phyloP scores from a whole-genome alignment of 805 yeast species.

The Millerago galiae region DNA sequence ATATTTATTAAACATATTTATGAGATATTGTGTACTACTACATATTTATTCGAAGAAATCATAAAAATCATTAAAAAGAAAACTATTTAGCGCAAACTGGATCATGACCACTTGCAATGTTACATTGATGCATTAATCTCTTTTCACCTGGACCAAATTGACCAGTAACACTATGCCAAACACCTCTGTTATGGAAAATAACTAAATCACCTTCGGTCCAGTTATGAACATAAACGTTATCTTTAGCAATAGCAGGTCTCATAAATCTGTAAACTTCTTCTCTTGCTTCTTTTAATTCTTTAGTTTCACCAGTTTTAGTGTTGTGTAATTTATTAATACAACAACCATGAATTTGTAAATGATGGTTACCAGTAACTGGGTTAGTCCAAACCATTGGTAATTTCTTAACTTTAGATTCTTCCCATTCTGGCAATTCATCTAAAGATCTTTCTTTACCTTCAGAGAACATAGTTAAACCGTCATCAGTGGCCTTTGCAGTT shows the following conservation, averaged over 20 bases:
- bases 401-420: slow-evolving; percentile 64
- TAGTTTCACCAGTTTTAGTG: slow-evolving; percentile 48
- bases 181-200: slow-evolving; percentile 82
- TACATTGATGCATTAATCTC: slow-evolving; percentile 90
- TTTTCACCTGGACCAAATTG: slow-evolving; percentile 74
- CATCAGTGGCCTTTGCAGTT: slow-evolving; percentile 74
- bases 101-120: slow-evolving; percentile 75
- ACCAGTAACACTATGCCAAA: slow-evolving; percentile 89
- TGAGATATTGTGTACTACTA: background rate
- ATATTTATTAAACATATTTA: background rate
- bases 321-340: slow-evolving; percentile 63
- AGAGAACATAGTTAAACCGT: slow-evolving; percentile 79
- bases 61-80: too few species aligned
- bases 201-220: slow-evolving; percentile 85
- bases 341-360: slow-evolving; percentile 84
- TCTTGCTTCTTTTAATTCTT: slow-evolving; percentile 70
- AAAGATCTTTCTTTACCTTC: slow-evolving; percentile 68
- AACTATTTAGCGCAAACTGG: slow-evolving; percentile 35
- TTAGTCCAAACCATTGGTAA: slow-evolving; percentile 91
- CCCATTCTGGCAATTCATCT: slow-evolving; percentile 78
- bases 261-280: slow-evolving; percentile 62
- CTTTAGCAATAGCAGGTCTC: slow-evolving; percentile 81
- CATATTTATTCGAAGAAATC: background rate
- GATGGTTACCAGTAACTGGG: slow-evolving; percentile 77
- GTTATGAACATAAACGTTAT: slow-evolving; percentile 68